phyloP scores from a whole-genome alignment of 139 green algal genomes.

The Micractinium sp. region DNA sequence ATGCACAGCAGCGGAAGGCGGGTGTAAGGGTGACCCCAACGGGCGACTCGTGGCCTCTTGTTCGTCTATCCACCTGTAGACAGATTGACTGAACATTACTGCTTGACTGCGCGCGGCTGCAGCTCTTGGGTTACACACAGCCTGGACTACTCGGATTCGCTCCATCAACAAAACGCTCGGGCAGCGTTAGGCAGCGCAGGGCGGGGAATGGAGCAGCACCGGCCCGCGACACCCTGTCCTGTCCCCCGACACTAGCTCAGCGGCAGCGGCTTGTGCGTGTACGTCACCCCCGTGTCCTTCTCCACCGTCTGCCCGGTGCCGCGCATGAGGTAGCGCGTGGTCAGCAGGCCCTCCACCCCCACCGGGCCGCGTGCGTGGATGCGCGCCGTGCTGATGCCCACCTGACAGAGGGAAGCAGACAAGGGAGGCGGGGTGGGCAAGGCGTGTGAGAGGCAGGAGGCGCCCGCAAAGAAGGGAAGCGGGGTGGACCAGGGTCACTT shows the following conservation, averaged over 20 bases:
- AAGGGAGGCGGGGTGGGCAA: neutral
- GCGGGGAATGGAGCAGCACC: too few relatives aligned
- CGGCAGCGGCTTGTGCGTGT: constrained; percentile 84
- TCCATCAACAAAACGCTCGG: too few relatives aligned
- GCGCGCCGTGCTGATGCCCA: constrained; percentile 96
- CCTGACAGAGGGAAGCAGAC: constrained; percentile 51
- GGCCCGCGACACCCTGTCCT: too few relatives aligned
- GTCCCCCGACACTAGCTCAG: neutral
- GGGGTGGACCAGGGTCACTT: neutral
- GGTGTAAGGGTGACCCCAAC: too few relatives aligned
- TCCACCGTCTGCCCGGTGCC: constrained; percentile 70
- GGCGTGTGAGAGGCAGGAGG: neutral
- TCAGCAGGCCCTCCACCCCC: constrained; percentile 98
- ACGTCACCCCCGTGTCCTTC: constrained; percentile 91
- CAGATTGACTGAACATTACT: too few relatives aligned
- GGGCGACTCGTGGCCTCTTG: too few relatives aligned
- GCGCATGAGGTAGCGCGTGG: constrained; percentile 89
- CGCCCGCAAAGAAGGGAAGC: neutral
- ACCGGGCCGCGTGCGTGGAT: constrained; percentile 98
- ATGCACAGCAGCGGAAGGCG: too few relatives aligned
- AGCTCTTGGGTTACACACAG: too few relatives aligned
- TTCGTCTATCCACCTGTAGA: too few relatives aligned
- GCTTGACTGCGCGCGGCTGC: too few relatives aligned
- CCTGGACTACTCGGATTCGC: too few relatives aligned
- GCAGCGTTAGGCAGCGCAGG: too few relatives aligned